A percentile compares a stretch with the other conserved stretches of the same genome.
Evolutionary conservation across 2,329 filamentous ascomycete species (phyloP).

Genomic region (Coniella vitis): DNA sequence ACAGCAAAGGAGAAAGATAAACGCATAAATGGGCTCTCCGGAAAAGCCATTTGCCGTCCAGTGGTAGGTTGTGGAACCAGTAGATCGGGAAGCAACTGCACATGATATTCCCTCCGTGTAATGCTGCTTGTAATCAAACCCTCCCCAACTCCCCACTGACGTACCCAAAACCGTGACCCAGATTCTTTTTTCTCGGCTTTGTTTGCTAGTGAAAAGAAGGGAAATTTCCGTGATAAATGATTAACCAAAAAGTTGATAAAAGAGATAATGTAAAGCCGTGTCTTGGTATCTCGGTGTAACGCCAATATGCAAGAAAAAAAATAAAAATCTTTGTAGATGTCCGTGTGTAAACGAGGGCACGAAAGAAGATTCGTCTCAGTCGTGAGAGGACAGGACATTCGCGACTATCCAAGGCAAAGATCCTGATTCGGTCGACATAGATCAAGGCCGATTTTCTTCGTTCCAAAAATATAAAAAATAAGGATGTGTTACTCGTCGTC

Average conservation of each 20-base stretch:
- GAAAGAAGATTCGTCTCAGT: conserved; percentile 27
- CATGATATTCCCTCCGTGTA: neutral
- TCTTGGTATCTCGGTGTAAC: conserved; percentile 39
- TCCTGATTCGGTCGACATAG: too few relatives aligned
- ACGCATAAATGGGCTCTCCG: neutral
- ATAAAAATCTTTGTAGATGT: neutral
- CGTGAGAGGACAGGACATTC: conserved; percentile 22
- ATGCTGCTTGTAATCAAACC: conserved; percentile 4
- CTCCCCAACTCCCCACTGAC: neutral
- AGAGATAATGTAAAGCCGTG: conserved; percentile 30
- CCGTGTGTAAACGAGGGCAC: conserved; percentile 9
- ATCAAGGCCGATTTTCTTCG: neutral
- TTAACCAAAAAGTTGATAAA: neutral
- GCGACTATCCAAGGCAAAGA: neutral
- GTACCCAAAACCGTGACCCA: neutral
- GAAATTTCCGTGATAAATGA: neutral
- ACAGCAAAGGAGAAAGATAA: conserved; percentile 14
- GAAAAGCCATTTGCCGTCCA: conserved; percentile 6
- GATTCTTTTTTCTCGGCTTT: neutral
- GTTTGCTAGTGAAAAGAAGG: neutral
- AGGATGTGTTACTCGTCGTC: conserved; percentile 21
- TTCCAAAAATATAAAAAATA: too few relatives aligned
- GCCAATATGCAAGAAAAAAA: conserved; percentile 27
- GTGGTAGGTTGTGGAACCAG: neutral
- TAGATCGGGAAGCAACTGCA: conserved; percentile 2